Percentiles rank a stretch among this genome's conserved stretches.
Conservation (phyloP, 2,329 filamentous ascomycete genomes). For the Neofusicoccum laricinum region DNA sequence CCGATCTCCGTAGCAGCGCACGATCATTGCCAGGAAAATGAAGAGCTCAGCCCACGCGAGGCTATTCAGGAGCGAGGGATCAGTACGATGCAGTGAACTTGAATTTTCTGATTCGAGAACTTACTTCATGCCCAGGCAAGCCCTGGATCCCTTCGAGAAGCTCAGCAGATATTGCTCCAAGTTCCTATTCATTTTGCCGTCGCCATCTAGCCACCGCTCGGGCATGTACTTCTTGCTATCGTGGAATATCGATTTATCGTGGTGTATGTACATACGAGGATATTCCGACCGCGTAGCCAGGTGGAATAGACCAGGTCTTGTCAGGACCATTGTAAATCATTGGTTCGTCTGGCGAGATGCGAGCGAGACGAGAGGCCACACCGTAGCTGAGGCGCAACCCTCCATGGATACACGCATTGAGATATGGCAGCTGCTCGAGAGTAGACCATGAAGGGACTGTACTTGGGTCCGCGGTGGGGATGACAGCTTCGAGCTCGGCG, state of each 20-base stretch:
- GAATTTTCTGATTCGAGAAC: neutral
- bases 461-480: neutral
- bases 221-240: slow-evolving; percentile 26
- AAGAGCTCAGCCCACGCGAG: slow-evolving; percentile 14
- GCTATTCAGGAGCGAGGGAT: neutral
- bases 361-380: slow-evolving; percentile 19
- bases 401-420: slow-evolving; percentile 21
- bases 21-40: slow-evolving; percentile 18
- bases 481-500: slow-evolving; percentile 30
- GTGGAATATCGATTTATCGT: slow-evolving; percentile 33
- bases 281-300: slow-evolving; percentile 16
- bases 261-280: slow-evolving; percentile 24
- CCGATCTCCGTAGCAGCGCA: slow-evolving; percentile 12
- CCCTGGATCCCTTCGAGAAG: slow-evolving; percentile 31
- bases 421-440: slow-evolving; percentile 19
- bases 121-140: slow-evolving; percentile 33
- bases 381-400: slow-evolving; percentile 18
- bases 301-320: slow-evolving; percentile 10
- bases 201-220: slow-evolving; percentile 30
- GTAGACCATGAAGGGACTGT: neutral
- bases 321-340: slow-evolving; percentile 15
- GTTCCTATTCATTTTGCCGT: slow-evolving; percentile 7
- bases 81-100: no score
- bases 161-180: slow-evolving; percentile 29
- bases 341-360: slow-evolving; percentile 16